phyloP scores from a whole-genome alignment of 371 early-diverging fungal species.

The Apophysomyces elegans region DNA sequence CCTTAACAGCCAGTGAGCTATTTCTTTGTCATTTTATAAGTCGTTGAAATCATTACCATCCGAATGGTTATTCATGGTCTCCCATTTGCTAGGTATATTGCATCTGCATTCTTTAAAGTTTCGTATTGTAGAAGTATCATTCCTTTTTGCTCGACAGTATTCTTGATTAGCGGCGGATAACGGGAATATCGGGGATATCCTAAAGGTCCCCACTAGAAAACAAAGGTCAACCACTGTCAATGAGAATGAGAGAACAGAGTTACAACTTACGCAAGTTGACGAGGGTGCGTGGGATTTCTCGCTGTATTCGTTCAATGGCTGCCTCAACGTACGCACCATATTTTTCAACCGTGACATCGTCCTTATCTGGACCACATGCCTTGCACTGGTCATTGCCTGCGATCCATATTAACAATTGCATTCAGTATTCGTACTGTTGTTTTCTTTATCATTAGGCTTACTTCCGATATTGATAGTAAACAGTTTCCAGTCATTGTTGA shows the following conservation, averaged over 20 bases:
- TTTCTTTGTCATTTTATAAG: not conserved
- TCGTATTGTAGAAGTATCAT: slow-evolving; percentile 3
- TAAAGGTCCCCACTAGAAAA: slow-evolving; percentile 16
- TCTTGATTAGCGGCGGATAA: slow-evolving; percentile 13
- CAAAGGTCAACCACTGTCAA: not conserved
- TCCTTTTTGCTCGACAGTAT: slow-evolving; percentile 12
- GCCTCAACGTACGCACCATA: slow-evolving; percentile 20
- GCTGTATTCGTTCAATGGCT: slow-evolving; percentile 19
- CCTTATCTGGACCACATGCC: slow-evolving; percentile 11
- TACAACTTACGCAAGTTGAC: slow-evolving; percentile 19
- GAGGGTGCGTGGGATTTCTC: slow-evolving; percentile 16
- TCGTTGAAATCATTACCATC: not conserved
- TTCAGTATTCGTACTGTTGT: slow-evolving; percentile 17
- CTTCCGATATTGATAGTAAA: slow-evolving; percentile 49
- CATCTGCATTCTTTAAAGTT: slow-evolving; percentile 20
- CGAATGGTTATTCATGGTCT: slow-evolving; percentile 3
- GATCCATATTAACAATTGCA: not conserved
- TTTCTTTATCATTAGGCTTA: slow-evolving; percentile 26
- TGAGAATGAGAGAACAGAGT: not conserved
- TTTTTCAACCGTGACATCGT: slow-evolving; percentile 22
- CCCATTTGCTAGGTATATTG: slow-evolving; percentile 5
- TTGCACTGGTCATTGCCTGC: slow-evolving; percentile 28
- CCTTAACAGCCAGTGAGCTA: not conserved
- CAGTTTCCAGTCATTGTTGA: slow-evolving; percentile 47
- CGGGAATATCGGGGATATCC: slow-evolving; percentile 18